Base-by-base conservation (phyloP, 108 stramenopile species). In the Epithemia pelagica region DNA sequence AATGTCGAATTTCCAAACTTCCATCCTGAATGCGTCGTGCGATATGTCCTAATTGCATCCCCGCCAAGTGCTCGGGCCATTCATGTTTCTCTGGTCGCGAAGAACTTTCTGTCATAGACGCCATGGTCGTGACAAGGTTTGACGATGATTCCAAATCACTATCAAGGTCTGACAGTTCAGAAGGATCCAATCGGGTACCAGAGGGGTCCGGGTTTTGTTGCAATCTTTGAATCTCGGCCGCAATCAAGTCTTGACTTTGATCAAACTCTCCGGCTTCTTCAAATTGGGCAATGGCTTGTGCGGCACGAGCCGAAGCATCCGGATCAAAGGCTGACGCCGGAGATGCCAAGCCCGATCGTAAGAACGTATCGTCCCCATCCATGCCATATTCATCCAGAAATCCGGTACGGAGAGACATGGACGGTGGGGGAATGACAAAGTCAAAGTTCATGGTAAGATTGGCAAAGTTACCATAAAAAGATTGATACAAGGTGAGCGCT, bases 1-100 rank as follows among this genome's bases (percentile, higher is more conserved):
- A 59, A 69, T 91, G 91, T 66, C 82, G 87, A 51, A 90, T 90
- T 74, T 88, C 90, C n/a, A 95, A 86, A 75, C 87, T 88, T 46
- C 94, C 94, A 32, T 89, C 87, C 58, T 80, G 82, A 25, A 94
- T 90, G 0, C 92, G 80, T 58, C 59, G 33, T 0, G 86, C 84
- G 63, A 89, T 88, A 26, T 78, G 78, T 58, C 89, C 89, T 8
- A 94, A 77, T 60, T 67, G 71, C 89, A 90, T 88, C 23, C 90
- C 92, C 24, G 73, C 86, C 29, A 94, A 78, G 56, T 94, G 83
- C 58, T 89, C 86, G 21, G 88, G 89, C 89, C 89, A 94, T 26
- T 87, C 79, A 24, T 66, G 64, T n/a, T 22, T 33, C 27, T 64
- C 28, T 0, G 65, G 70, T 23, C 37, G 54, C 8, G 54, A 32